phyloP scores from a whole-genome alignment of 441 rosid species.

The Populus hybrid region DNA sequence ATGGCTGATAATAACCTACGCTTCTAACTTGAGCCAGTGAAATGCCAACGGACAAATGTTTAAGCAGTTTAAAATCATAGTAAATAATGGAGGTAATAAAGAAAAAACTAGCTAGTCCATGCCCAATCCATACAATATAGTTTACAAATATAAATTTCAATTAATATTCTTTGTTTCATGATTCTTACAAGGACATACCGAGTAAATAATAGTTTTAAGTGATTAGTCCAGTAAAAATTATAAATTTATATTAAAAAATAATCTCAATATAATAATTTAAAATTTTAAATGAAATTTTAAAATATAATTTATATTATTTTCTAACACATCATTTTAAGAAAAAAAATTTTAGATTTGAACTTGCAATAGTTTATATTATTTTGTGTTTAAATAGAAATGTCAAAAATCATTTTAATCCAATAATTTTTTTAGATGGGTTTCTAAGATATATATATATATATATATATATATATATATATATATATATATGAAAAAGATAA shows the following conservation, averaged over 20 bases:
- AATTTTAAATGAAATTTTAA: too few relatives aligned
- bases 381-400: too few relatives aligned
- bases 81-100: neutral
- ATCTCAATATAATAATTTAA: too few relatives aligned
- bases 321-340: too few relatives aligned
- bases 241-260: neutral
- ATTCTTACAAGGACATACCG: neutral
- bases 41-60: neutral
- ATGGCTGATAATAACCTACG: slow-evolving; percentile 17
- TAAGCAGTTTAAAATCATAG: neutral
- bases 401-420: too few relatives aligned
- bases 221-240: neutral
- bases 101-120: neutral
- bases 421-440: too few relatives aligned
- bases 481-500: too few relatives aligned
- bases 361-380: too few relatives aligned
- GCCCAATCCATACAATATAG: neutral
- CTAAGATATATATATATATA: too few relatives aligned
- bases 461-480: too few relatives aligned
- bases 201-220: neutral
- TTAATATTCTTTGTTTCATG: neutral
- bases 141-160: neutral
- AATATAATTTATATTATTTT: too few relatives aligned
- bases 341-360: too few relatives aligned
- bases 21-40: slow-evolving; percentile 19